Evolutionary conservation across 179 eudicot genomes (phyloP).

Genomic region (Silene vulgaris): DNA sequence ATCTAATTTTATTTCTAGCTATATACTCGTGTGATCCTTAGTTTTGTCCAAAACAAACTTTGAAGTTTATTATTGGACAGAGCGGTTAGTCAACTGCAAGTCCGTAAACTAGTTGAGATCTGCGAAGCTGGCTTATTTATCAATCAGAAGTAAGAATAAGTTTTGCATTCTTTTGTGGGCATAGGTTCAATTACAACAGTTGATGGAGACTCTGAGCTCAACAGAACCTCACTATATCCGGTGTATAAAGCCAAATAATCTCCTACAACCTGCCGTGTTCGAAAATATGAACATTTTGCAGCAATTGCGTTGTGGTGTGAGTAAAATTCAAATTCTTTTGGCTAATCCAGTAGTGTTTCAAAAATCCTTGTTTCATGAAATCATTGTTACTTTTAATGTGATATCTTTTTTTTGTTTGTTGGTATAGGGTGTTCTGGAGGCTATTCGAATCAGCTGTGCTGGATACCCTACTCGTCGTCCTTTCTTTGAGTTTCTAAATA

Average conservation of each 20-base stretch:
- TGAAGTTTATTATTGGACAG: neutral
- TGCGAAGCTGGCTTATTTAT: neutral
- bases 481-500: conserved; percentile 81
- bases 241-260: conserved; percentile 96
- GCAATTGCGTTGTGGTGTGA: conserved; percentile 98
- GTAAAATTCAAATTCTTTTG: conserved; percentile 32
- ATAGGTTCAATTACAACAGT: conserved; percentile 84
- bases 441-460: conserved; percentile 96
- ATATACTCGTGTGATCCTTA: neutral
- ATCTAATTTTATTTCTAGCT: neutral
- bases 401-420: conserved; percentile 15
- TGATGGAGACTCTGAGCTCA: conserved; percentile 88
- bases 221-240: conserved; percentile 94
- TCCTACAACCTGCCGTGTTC: conserved; percentile 75
- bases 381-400: neutral
- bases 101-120: neutral
- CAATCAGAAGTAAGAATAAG: neutral
- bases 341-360: neutral
- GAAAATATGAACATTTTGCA: conserved; percentile 88
- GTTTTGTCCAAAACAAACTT: neutral
- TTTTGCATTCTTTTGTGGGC: conserved; percentile 26
- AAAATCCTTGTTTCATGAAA: neutral
- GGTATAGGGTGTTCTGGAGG: conserved; percentile 88
- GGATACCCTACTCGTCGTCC: conserved; percentile 98
- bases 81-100: conserved; percentile 4